Conservation (phyloP, 805 yeast species). For the Scheffersomyces ergatensis region DNA sequence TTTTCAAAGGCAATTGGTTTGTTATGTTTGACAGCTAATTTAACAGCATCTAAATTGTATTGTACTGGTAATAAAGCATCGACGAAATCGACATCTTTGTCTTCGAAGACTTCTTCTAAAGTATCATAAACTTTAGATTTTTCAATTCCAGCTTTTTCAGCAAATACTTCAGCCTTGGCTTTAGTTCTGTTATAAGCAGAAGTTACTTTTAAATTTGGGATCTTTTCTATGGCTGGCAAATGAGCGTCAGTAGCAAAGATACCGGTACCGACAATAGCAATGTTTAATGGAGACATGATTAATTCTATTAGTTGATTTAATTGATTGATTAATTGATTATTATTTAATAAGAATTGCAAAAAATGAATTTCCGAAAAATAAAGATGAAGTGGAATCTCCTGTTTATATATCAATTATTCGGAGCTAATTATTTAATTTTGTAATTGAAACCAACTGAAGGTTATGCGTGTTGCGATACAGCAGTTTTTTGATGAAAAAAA, state of each 20-base stretch:
- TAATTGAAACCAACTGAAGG: background rate
- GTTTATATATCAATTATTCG: background rate
- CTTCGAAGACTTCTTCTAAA: slow-evolving; percentile 63
- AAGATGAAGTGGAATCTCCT: background rate
- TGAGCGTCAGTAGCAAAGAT: slow-evolving; percentile 86
- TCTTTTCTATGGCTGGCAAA: slow-evolving; percentile 64
- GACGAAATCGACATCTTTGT: slow-evolving; percentile 67
- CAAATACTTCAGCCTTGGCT: slow-evolving; percentile 80
- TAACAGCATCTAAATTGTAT: slow-evolving; percentile 64
- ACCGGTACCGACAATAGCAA: slow-evolving; percentile 78
- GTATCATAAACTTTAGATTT: slow-evolving; percentile 51
- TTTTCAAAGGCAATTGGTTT: slow-evolving; percentile 86
- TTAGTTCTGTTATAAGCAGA: slow-evolving; percentile 84
- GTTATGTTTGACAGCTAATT: slow-evolving; percentile 65
- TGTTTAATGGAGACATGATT: slow-evolving; percentile 36
- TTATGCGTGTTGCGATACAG: background rate
- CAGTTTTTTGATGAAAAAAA: background rate
- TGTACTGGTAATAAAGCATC: slow-evolving; percentile 93
- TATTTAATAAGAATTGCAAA: no score
- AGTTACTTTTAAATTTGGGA: slow-evolving; percentile 51
- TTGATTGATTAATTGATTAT: background rate
- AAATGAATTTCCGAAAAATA: background rate
- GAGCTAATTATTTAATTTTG: background rate
- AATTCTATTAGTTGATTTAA: background rate
- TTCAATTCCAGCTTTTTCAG: slow-evolving; percentile 53